Percentiles rank a stretch among this genome's conserved stretches.
phyloP scores from a whole-genome alignment of 176 grass and related monocot genomes.

The Canna indica region DNA sequence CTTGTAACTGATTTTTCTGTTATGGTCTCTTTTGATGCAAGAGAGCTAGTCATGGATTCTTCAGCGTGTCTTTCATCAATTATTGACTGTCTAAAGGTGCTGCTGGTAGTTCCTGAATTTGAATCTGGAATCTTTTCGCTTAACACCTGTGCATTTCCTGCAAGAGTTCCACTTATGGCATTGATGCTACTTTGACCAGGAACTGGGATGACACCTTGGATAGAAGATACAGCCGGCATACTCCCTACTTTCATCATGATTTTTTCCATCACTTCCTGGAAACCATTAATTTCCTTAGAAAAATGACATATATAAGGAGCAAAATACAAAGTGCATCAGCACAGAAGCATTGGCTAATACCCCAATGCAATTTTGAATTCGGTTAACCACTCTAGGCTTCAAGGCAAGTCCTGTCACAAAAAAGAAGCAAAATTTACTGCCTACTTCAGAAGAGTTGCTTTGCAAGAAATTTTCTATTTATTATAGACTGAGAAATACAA shows the following conservation, averaged over 20 bases:
- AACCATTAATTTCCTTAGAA: not conserved
- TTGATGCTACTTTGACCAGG: constrained; percentile 13
- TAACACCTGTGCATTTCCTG: constrained; percentile 30
- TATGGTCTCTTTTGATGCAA: constrained; percentile 21
- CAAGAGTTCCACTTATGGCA: constrained; percentile 6
- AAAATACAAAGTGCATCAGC: not conserved
- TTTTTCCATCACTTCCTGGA: constrained; percentile 5
- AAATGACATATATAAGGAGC: too few species aligned
- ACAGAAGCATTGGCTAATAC: not conserved
- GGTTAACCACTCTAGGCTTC: constrained; percentile 11
- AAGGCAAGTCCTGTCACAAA: constrained; percentile 10
- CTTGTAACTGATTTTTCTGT: constrained; percentile 24
- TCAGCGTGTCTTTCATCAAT: constrained; percentile 24
- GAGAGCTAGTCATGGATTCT: constrained; percentile 11
- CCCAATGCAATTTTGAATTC: constrained; percentile 3
- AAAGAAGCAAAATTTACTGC: not conserved
- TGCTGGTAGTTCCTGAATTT: constrained; percentile 27
- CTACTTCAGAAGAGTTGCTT: not conserved
- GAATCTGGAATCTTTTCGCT: constrained; percentile 22
- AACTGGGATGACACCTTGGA: not conserved
- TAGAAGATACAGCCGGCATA: not conserved
- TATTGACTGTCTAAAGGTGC: constrained; percentile 21
- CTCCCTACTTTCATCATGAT: not conserved
- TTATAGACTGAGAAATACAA: not conserved
- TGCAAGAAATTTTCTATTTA: not conserved